Conservation (phyloP, 179 eudicot species). For the Pouteria campechiana region DNA sequence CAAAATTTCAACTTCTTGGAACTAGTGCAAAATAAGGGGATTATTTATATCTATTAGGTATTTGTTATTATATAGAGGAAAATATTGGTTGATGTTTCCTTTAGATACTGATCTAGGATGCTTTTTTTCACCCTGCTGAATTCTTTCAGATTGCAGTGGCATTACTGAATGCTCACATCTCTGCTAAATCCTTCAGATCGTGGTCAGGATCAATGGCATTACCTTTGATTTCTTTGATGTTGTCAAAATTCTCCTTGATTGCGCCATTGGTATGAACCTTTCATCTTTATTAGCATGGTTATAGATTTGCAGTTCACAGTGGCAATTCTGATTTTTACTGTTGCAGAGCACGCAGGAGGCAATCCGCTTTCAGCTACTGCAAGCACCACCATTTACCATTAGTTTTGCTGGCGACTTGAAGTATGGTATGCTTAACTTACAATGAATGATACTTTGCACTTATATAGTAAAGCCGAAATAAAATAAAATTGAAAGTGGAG, state of each 20-base stretch:
- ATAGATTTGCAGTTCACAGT: background rate
- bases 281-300: background rate
- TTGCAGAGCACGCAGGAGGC: slow-evolving; percentile 68
- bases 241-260: slow-evolving; percentile 84
- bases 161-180: slow-evolving; percentile 87
- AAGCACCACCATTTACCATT: slow-evolving; percentile 67
- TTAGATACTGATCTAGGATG: too few relatives aligned
- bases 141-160: slow-evolving; percentile 46
- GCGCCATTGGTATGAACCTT: slow-evolving; percentile 70
- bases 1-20: too few relatives aligned
- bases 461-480: background rate
- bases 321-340: background rate
- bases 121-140: background rate
- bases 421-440: slow-evolving; percentile 36
- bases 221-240: slow-evolving; percentile 59
- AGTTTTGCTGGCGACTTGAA: slow-evolving; percentile 70
- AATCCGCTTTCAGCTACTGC: slow-evolving; percentile 76
- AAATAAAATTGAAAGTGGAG: background rate
- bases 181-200: slow-evolving; percentile 45
- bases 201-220: slow-evolving; percentile 55
- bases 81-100: too few relatives aligned
- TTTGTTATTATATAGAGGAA: too few relatives aligned
- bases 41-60: too few relatives aligned
- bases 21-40: too few relatives aligned
- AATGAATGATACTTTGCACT: background rate